These are phyloP conservation scores for Pythium sp. DNA, from an alignment of 352 stramenopile species.

Conservation along the genomic window DNA sequence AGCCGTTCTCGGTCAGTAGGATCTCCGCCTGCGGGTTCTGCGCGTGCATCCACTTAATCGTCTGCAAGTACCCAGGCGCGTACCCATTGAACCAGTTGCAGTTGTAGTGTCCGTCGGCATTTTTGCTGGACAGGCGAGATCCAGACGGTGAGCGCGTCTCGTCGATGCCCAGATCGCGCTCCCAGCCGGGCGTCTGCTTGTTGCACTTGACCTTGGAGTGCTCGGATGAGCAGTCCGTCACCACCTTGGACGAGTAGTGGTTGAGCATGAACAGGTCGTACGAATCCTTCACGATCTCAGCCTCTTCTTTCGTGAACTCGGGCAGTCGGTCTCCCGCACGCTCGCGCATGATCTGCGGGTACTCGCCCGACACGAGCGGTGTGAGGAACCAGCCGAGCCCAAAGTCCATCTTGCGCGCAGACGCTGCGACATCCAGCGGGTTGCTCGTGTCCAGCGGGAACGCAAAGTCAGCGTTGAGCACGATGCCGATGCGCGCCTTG, in stretches of 20 bases:
- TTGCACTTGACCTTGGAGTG: constrained; percentile 30
- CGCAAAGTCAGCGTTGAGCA: constrained; percentile 76
- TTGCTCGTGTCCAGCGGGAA: constrained; percentile 76
- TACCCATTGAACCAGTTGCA: constrained; percentile 47
- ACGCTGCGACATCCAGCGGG: constrained; percentile 51
- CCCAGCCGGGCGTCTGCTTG: constrained; percentile 34
- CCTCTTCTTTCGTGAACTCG: constrained; percentile 76
- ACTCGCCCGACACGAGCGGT: constrained; percentile 88
- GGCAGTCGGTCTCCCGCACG: constrained; percentile 80
- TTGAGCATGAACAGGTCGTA: constrained; percentile 95
- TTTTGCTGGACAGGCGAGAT: constrained; percentile 44
- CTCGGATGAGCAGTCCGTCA: constrained; percentile 47
- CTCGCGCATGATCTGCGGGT: constrained; percentile 88
- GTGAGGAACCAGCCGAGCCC: constrained; percentile 90
- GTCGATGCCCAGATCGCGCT: constrained; percentile 49
- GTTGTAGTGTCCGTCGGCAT: constrained; percentile 34
- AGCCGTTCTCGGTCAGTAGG: constrained; percentile 51
- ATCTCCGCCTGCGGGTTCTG: constrained; percentile 35
- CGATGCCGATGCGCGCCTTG: constrained; percentile 88
- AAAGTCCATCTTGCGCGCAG: constrained; percentile 85
- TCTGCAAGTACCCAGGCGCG: constrained; percentile 34
- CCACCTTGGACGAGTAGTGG: constrained; percentile 85
- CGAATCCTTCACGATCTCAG: constrained; percentile 68
- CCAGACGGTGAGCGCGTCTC: constrained; percentile 44
- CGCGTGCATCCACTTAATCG: constrained; percentile 41